Evolutionary conservation across 129 eudicot genomes (phyloP).

Genomic region (Flaveria brownii): DNA sequence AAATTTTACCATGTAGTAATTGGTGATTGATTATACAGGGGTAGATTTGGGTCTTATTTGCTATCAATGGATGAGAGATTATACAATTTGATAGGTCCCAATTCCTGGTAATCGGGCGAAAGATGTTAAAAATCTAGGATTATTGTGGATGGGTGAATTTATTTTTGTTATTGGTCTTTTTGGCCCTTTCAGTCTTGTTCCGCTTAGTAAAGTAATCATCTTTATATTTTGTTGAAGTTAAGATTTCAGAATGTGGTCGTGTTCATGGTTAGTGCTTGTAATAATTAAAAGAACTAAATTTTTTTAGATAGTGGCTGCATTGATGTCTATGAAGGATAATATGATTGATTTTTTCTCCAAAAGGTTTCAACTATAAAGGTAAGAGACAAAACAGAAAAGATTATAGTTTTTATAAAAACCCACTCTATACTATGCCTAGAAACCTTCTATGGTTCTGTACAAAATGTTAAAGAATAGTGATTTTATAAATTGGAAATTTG

Average conservation of each 20-base stretch:
- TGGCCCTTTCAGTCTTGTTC: conserved; percentile 91
- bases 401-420: too few species aligned
- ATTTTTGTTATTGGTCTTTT: conserved; percentile 78
- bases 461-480: too few species aligned
- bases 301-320: too few species aligned
- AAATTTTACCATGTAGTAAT: neutral
- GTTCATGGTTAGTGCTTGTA: too few species aligned
- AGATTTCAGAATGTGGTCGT: neutral
- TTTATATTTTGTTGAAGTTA: neutral
- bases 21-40: conserved; percentile 32
- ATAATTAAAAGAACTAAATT: too few species aligned
- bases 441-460: too few species aligned
- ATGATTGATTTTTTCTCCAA: too few species aligned
- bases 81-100: conserved; percentile 72
- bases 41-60: conserved; percentile 88
- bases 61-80: conserved; percentile 85
- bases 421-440: too few species aligned
- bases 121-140: conserved; percentile 89
- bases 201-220: conserved; percentile 72
- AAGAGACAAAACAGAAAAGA: too few species aligned
- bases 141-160: conserved; percentile 92
- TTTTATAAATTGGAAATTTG: too few species aligned
- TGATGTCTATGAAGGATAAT: too few species aligned
- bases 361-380: too few species aligned
- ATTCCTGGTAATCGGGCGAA: conserved; percentile 93